Conservation (phyloP, 495 filamentous ascomycete species). For the Aspergillus egyptiacus region DNA sequence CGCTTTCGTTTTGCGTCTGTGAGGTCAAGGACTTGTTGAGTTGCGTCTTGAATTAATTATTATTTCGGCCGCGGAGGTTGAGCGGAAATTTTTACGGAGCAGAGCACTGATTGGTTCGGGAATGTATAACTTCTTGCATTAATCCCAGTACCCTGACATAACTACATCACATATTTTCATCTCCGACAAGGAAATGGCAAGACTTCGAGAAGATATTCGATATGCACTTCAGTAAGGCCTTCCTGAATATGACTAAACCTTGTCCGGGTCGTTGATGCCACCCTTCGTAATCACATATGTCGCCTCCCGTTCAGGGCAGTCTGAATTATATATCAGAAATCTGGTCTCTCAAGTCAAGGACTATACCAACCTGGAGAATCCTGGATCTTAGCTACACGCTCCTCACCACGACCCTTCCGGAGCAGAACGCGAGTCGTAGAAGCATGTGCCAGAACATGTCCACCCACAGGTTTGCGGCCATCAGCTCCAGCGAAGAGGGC, state of each 20-base stretch:
- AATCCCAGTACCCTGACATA: neutral
- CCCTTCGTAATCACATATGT: constrained; percentile 75
- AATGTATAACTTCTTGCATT: neutral
- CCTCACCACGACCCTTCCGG: constrained; percentile 71
- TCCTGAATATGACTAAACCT: constrained; percentile 27
- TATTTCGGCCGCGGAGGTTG: constrained; percentile 6
- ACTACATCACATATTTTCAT: constrained; percentile 1
- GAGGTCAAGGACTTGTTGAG: constrained; percentile 13
- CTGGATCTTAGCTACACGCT: constrained; percentile 73
- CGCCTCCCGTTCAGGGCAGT: constrained; percentile 71
- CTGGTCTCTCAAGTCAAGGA: neutral
- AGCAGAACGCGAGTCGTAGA: constrained; percentile 69
- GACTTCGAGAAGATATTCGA: neutral
- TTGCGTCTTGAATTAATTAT: constrained; percentile 6
- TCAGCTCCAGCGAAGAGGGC: constrained; percentile 75
- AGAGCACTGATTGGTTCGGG: constrained; percentile 2
- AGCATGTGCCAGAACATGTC: constrained; percentile 75
- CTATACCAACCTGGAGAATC: constrained; percentile 60
- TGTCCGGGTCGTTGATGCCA: constrained; percentile 70
- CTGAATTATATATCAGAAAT: constrained; percentile 27
- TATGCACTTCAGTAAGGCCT: neutral
- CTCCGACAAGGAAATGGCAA: neutral
- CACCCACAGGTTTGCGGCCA: constrained; percentile 68
- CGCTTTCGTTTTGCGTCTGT: neutral
- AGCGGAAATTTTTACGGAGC: constrained; percentile 4